Evolutionary conservation across 345 rosid genomes (phyloP).

Genomic region (Eucalyptus coolabah): DNA sequence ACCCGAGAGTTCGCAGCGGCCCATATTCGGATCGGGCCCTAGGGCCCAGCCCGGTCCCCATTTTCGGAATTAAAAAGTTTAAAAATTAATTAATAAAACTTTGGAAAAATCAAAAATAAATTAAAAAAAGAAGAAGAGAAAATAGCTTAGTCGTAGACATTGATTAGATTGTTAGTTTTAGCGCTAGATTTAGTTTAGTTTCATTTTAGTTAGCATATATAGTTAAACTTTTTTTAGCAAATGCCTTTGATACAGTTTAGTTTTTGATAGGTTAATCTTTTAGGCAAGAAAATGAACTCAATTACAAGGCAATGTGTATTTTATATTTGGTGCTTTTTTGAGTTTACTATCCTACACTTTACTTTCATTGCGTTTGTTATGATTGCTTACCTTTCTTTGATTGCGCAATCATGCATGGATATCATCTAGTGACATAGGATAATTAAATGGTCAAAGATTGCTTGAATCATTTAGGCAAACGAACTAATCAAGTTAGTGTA

Average conservation of each 20-base stretch:
- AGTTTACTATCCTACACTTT: not conserved
- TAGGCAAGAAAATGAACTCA: not conserved
- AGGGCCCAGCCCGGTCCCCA: too few species aligned
- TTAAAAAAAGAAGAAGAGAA: too few species aligned
- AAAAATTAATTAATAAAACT: too few species aligned
- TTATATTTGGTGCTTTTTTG: too few species aligned
- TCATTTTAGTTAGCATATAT: not conserved
- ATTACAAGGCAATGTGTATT: not conserved
- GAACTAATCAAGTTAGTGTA: conserved; percentile 19
- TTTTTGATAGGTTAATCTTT: not conserved
- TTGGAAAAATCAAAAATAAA: too few species aligned
- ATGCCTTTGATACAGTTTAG: not conserved
- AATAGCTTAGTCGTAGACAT: not conserved
- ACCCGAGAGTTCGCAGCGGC: too few species aligned
- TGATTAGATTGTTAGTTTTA: not conserved
- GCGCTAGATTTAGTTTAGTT: not conserved
- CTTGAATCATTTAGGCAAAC: too few species aligned
- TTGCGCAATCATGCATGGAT: not conserved
- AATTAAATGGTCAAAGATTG: too few species aligned
- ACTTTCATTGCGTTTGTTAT: not conserved
- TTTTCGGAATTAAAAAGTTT: too few species aligned
- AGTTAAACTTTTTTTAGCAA: not conserved
- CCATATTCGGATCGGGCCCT: too few species aligned
- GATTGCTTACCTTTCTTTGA: too few species aligned
- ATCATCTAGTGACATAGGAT: not conserved